Conservation (phyloP, 169 alveolate genomes). For the Plasmodium sp. region DNA sequence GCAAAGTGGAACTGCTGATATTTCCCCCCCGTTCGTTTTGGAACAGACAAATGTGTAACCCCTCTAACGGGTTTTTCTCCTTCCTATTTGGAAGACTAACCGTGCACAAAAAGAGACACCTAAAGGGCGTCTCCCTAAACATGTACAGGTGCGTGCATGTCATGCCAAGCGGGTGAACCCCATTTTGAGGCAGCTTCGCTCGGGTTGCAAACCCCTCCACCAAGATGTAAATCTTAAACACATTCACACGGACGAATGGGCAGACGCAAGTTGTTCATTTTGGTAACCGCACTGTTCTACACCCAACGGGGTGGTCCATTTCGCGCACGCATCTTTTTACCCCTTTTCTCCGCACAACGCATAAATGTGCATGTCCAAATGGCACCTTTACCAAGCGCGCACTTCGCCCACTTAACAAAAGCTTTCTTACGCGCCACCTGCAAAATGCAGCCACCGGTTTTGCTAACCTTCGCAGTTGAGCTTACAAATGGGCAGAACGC, state of each 20-base stretch:
- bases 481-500: not conserved
- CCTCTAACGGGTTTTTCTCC: not conserved
- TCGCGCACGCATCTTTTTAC: not conserved
- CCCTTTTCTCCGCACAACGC: not conserved
- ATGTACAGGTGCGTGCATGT: not conserved
- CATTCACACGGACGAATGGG: not conserved
- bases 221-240: not conserved
- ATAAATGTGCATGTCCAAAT: not conserved
- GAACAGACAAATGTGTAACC: not conserved
- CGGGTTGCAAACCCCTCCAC: not conserved
- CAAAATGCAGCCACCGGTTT: not conserved
- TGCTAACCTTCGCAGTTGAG: not conserved
- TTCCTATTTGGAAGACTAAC: not conserved
- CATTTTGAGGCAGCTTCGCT: not conserved
- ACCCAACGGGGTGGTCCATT: not conserved
- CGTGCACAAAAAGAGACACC: not conserved
- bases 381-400: not conserved
- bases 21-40: not conserved
- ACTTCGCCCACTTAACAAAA: not conserved
- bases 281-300: not conserved
- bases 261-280: not conserved
- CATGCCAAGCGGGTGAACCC: not conserved
- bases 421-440: not conserved
- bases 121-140: not conserved
- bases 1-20: not conserved